Conservation (phyloP, 2,329 filamentous ascomycete genomes). For the Aspergillus sergii region DNA sequence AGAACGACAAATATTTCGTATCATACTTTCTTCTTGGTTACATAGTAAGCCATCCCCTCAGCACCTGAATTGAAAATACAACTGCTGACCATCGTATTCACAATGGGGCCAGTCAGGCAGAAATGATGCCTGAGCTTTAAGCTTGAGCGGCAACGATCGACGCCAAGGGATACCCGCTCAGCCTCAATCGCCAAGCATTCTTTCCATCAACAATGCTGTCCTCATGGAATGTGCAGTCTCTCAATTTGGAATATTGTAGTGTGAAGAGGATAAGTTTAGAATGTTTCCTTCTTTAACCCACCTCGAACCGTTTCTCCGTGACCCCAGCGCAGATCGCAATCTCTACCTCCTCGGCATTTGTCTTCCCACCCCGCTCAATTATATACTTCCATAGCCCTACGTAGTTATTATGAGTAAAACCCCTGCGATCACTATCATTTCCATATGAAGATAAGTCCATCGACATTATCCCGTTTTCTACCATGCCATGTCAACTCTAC, state of each 20-base stretch:
- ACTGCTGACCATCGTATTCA: neutral
- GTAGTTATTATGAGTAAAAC: too few species aligned
- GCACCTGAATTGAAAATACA: neutral
- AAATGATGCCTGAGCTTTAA: neutral
- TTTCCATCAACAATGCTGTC: neutral
- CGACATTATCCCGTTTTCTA: too few species aligned
- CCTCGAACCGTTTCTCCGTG: neutral
- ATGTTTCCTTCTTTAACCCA: neutral
- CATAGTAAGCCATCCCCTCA: neutral
- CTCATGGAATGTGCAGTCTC: neutral
- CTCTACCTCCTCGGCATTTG: neutral
- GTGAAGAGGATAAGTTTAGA: neutral
- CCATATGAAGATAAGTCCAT: too few species aligned
- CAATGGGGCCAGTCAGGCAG: neutral
- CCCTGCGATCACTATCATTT: too few species aligned
- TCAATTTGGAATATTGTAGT: neutral
- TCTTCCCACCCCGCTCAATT: neutral
- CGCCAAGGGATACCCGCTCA: neutral
- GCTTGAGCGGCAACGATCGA: neutral
- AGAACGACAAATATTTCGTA: neutral
- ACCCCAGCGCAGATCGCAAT: neutral
- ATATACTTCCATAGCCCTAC: neutral
- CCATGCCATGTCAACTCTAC: too few species aligned
- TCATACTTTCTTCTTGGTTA: neutral
- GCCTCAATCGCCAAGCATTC: neutral